phyloP scores from a whole-genome alignment of 2,329 filamentous ascomycete genomes.

The Colletotrichum tofieldiae region DNA sequence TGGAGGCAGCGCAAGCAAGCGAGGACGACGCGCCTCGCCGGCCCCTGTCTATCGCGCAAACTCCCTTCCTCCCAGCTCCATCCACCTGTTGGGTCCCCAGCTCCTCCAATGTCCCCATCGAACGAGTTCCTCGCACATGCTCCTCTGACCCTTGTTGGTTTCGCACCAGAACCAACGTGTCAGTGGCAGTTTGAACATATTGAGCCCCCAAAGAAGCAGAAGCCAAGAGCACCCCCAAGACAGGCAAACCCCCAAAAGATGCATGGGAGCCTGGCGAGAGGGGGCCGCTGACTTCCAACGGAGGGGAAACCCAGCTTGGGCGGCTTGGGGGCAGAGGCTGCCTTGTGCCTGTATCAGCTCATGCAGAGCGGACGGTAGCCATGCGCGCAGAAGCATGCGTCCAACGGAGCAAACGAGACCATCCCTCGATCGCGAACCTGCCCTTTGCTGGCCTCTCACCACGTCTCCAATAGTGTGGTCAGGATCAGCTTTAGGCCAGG shows the following conservation, averaged over 20 bases:
- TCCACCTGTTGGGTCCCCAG: conserved; percentile 7
- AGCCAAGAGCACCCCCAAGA: conserved; percentile 10
- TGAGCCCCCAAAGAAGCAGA: conserved; percentile 12
- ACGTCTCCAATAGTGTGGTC: conserved; percentile 1
- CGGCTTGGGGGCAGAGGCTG: conserved; percentile 5
- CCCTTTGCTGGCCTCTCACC: background rate
- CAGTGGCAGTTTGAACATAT: conserved; percentile 20
- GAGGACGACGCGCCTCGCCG: conserved; percentile 20
- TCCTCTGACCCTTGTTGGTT: background rate
- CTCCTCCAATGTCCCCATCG: conserved; percentile 38
- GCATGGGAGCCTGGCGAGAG: background rate
- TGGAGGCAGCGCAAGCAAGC: conserved; percentile 36
- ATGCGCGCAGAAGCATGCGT: conserved; percentile 4
- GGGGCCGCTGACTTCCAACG: background rate
- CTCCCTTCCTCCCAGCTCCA: conserved; percentile 13
- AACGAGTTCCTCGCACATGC: conserved; percentile 12
- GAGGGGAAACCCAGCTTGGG: conserved; percentile 5
- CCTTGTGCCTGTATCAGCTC: conserved; percentile 24
- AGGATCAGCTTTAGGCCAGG: background rate
- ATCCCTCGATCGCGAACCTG: conserved; percentile 12
- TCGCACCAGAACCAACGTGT: conserved; percentile 23
- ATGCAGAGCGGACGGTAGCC: conserved; percentile 13
- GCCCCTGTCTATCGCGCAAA: conserved; percentile 17
- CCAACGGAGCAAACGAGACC: background rate
- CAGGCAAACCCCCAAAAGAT: background rate